Evolutionary conservation across 2,329 filamentous ascomycete species (phyloP).

Genomic region (Beauveria australis): DNA sequence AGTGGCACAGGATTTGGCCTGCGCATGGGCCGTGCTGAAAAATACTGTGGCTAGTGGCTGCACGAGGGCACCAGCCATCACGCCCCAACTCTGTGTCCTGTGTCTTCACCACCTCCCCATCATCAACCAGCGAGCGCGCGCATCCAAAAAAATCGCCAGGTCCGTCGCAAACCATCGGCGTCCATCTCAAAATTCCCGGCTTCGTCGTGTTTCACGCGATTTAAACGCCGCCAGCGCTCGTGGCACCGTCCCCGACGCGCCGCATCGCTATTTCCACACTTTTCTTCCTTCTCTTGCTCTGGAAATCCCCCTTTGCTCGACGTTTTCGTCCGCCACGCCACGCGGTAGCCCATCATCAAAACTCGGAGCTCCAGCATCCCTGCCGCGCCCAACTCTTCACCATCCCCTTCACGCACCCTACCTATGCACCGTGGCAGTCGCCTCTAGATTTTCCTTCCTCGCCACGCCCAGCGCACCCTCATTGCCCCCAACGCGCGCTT

Average conservation of each 20-base stretch:
- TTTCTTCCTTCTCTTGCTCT: constrained; percentile 31
- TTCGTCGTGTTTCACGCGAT: constrained; percentile 47
- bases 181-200: constrained; percentile 45
- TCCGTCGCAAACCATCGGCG: constrained; percentile 51
- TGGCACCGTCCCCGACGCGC: constrained; percentile 34
- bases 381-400: constrained; percentile 5
- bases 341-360: constrained; percentile 13
- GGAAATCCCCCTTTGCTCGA: constrained; percentile 20
- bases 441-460: neutral
- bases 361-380: constrained; percentile 3
- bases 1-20: constrained; percentile 14
- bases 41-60: constrained; percentile 30
- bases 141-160: constrained; percentile 55
- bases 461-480: constrained; percentile 1
- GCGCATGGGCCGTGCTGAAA: constrained; percentile 31
- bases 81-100: constrained; percentile 41
- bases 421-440: constrained; percentile 5
- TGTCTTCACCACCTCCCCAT: constrained; percentile 46
- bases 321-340: constrained; percentile 13
- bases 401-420: constrained; percentile 2
- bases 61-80: constrained; percentile 38
- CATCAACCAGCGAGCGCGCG: constrained; percentile 45
- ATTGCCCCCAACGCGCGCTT: constrained; percentile 6
- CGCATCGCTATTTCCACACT: constrained; percentile 32
- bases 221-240: constrained; percentile 38